These are phyloP conservation scores for Racocetra persica DNA, from an alignment of 371 early-diverging fungal species.

Conservation along the genomic window DNA sequence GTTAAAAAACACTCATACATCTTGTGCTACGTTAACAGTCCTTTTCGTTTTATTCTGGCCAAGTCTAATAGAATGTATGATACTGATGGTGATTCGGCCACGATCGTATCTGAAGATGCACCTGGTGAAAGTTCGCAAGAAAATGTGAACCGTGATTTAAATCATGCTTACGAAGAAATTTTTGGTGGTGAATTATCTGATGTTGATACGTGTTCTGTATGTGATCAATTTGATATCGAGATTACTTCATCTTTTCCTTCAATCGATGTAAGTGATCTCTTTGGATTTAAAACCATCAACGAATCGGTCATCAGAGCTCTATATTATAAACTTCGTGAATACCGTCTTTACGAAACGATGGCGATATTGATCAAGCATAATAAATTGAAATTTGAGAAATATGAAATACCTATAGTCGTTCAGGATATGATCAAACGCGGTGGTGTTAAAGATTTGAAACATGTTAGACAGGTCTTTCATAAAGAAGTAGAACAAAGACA, in stretches of 20 bases:
- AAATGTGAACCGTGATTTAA: background rate
- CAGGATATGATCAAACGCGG: background rate
- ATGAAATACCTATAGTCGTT: background rate
- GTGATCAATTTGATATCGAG: background rate
- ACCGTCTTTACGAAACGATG: background rate
- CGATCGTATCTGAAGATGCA: no score
- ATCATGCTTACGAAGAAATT: background rate
- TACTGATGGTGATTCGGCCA: no score
- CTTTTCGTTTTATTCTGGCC: no score
- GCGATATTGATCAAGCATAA: background rate
- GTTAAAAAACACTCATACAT: no score
- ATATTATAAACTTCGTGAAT: background rate
- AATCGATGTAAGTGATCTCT: background rate
- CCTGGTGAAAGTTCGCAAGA: no score
- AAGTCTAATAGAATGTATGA: no score
- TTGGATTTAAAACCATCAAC: background rate
- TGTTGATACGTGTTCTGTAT: background rate
- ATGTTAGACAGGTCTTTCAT: background rate
- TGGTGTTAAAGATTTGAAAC: background rate
- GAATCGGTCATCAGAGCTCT: background rate
- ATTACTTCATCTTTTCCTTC: background rate
- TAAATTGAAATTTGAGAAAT: background rate
- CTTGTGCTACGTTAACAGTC: no score
- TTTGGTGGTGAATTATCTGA: background rate
- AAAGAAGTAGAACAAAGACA: background rate